phyloP scores from a whole-genome alignment of 75 land plant genomes.

The Adiantum capillusveneris region DNA sequence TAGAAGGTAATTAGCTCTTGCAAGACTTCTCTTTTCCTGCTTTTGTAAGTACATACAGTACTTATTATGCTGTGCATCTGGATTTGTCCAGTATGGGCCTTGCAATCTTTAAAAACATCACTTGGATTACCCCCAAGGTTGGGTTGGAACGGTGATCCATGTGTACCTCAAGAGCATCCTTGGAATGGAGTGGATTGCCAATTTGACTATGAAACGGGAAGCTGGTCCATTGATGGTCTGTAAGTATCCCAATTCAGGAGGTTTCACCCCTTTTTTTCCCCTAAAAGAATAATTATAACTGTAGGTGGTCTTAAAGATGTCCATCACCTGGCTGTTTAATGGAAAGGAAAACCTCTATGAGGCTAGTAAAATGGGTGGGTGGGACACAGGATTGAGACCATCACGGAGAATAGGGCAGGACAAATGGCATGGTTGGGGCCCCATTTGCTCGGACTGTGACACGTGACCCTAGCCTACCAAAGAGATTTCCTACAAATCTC shows the following conservation, averaged over 20 bases:
- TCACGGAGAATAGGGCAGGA: too few relatives aligned
- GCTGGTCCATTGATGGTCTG: constrained; percentile 91
- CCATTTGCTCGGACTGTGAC: too few relatives aligned
- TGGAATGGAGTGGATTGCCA: constrained; percentile 91
- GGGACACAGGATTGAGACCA: too few relatives aligned
- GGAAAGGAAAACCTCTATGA: too few relatives aligned
- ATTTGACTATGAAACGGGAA: constrained; percentile 24
- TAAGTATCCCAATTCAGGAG: constrained; percentile 23
- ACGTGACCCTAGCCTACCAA: too few relatives aligned
- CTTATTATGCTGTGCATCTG: neutral
- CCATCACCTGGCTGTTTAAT: too few relatives aligned
- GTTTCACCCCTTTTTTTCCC: neutral
- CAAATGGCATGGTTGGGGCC: too few relatives aligned
- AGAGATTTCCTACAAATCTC: too few relatives aligned
- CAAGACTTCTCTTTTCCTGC: neutral
- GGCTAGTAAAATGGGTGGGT: too few relatives aligned
- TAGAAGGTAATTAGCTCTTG: constrained; percentile 45
- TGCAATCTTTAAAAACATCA: constrained; percentile 54
- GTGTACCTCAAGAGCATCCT: constrained; percentile 93
- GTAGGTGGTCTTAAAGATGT: neutral
- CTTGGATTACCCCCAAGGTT: constrained; percentile 76
- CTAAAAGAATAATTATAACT: neutral
- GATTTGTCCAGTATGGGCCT: constrained; percentile 53
- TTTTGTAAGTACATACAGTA: neutral
- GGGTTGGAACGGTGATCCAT: constrained; percentile 99